These are phyloP conservation scores for Dysphania ambrosioides DNA, from an alignment of 148 eudicot genomes.

Conservation along the genomic window DNA sequence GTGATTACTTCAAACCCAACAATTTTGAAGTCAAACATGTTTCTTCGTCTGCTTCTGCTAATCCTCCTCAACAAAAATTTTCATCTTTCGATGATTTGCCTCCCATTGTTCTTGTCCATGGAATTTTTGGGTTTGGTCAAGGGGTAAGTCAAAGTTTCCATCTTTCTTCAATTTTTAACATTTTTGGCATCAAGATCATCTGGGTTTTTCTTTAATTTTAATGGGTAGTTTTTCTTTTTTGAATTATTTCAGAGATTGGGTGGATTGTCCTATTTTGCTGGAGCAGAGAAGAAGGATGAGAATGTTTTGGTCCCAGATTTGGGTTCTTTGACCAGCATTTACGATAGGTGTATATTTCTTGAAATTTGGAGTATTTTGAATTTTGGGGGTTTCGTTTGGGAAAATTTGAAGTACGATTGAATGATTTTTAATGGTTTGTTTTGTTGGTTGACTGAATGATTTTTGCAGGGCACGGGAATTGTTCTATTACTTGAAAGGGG, in stretches of 20 bases:
- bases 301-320: slow-evolving; percentile 95
- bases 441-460: slow-evolving; percentile 10
- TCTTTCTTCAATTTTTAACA: neutral
- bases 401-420: neutral
- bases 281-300: slow-evolving; percentile 94
- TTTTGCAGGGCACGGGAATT: slow-evolving; percentile 83
- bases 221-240: slow-evolving; percentile 15
- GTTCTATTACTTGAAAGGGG: slow-evolving; percentile 97
- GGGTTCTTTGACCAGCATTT: slow-evolving; percentile 82
- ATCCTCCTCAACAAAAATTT: slow-evolving; percentile 16
- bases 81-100: slow-evolving; percentile 53
- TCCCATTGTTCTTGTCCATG: slow-evolving; percentile 93
- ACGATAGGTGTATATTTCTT: slow-evolving; percentile 62
- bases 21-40: slow-evolving; percentile 34
- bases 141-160: slow-evolving; percentile 76
- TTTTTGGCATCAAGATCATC: neutral
- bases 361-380: no score
- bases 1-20: slow-evolving; percentile 45
- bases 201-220: neutral
- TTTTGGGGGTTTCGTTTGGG: neutral
- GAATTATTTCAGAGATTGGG: slow-evolving; percentile 62
- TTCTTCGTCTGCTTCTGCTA: no score
- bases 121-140: slow-evolving; percentile 93
- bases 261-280: slow-evolving; percentile 82
- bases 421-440: slow-evolving; percentile 4